phyloP scores from a whole-genome alignment of 306 rosid genomes.

The Macrotyloma uniflorum region DNA sequence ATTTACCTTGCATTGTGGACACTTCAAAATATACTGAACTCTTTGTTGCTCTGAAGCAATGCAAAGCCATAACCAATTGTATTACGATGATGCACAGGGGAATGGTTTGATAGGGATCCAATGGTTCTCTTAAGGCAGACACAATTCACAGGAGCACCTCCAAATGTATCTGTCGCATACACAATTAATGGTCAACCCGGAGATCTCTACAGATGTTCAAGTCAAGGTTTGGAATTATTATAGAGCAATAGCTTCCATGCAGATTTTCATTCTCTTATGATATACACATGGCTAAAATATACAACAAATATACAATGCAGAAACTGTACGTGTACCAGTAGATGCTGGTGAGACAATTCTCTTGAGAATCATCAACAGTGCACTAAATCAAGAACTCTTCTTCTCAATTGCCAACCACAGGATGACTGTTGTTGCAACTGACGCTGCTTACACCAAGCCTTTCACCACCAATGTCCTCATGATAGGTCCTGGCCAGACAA shows the following conservation, averaged over 20 bases:
- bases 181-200: constrained; percentile 95
- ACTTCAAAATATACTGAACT: background rate
- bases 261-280: background rate
- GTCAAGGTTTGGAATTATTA: constrained; percentile 55
- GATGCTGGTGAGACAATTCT: constrained; percentile 69
- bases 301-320: constrained; percentile 51
- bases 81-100: constrained; percentile 59
- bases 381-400: constrained; percentile 86
- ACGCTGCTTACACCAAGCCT: constrained; percentile 80
- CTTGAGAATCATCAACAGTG: constrained; percentile 72
- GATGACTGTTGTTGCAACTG: constrained; percentile 75
- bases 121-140: constrained; percentile 61
- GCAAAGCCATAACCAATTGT: constrained; percentile 27
- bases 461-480: constrained; percentile 64
- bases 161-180: constrained; percentile 75
- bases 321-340: constrained; percentile 61
- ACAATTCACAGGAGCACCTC: constrained; percentile 82
- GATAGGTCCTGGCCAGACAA: constrained; percentile 93
- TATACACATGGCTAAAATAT: background rate
- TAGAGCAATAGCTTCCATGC: constrained; percentile 11
- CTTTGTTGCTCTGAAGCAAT: background rate
- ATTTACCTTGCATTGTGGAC: background rate
- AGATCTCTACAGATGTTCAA: constrained; percentile 80
- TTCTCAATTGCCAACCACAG: constrained; percentile 80
- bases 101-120: constrained; percentile 89